Percentiles rank a stretch among this genome's conserved stretches.
Conservation (phyloP, 176 grass and related monocot genomes). For the Juncus effusus region DNA sequence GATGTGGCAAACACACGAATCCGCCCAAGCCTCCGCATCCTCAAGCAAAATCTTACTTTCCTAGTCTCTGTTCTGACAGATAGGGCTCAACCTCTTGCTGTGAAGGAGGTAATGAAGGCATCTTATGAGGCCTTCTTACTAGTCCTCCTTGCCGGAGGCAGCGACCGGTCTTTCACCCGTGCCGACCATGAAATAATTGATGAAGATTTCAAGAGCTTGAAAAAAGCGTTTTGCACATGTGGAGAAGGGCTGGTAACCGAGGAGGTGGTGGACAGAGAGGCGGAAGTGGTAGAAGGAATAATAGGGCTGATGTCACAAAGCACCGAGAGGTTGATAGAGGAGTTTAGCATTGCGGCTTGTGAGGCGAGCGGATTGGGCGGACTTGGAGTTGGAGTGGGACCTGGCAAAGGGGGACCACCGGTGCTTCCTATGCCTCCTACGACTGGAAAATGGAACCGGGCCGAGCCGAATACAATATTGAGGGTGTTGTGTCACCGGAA, state of each 20-base stretch:
- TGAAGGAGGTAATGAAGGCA: conserved; percentile 72
- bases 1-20: conserved; percentile 45
- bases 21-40: conserved; percentile 43
- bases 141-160: conserved; percentile 50
- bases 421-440: conserved; percentile 54
- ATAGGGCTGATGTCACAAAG: conserved; percentile 52
- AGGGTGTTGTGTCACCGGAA: conserved; percentile 75
- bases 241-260: conserved; percentile 71
- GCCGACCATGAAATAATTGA: conserved; percentile 50
- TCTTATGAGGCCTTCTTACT: conserved; percentile 62
- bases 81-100: conserved; percentile 51
- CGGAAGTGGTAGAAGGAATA: conserved; percentile 48
- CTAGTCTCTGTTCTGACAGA: conserved; percentile 53
- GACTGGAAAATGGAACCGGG: conserved; percentile 53
- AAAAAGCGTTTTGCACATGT: conserved; percentile 67
- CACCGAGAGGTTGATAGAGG: conserved; percentile 61
- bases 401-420: conserved; percentile 7
- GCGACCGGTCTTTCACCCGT: conserved; percentile 52
- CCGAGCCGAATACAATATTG: conserved; percentile 74
- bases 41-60: conserved; percentile 76
- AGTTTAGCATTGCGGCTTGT: conserved; percentile 48
- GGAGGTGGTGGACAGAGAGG: conserved; percentile 55
- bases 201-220: conserved; percentile 74
- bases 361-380: conserved; percentile 43
- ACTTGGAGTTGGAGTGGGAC: background rate